Conservation (phyloP, 495 filamentous ascomycete genomes). For the Hyaloscypha finlandica region DNA sequence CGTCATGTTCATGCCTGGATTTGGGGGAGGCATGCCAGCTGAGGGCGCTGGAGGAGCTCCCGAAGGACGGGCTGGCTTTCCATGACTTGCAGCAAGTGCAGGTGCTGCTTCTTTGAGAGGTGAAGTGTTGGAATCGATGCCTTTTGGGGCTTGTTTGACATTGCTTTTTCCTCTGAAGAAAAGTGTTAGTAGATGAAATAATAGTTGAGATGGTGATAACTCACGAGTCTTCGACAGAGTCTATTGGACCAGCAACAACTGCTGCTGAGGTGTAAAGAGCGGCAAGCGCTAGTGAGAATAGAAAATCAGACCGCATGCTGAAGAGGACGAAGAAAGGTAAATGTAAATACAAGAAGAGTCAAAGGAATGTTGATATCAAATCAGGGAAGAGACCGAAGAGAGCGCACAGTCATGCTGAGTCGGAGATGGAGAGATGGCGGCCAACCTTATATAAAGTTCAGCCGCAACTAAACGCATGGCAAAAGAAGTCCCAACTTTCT, state of each 20-base stretch:
- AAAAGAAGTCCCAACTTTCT: background rate
- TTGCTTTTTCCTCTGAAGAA: background rate
- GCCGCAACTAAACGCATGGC: background rate
- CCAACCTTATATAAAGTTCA: background rate
- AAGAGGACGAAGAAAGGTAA: background rate
- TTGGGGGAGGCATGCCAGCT: background rate
- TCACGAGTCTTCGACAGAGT: background rate
- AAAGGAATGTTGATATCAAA: constrained; percentile 27
- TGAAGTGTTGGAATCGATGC: no score
- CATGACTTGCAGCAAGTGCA: no score
- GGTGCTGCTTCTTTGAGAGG: no score
- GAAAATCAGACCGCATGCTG: constrained; percentile 28
- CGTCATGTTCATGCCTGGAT: background rate
- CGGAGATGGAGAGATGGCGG: background rate
- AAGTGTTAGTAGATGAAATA: background rate
- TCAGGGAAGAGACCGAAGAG: constrained; percentile 18
- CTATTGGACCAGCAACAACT: constrained; percentile 22
- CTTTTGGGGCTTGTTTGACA: no score
- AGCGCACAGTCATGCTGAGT: constrained; percentile 6
- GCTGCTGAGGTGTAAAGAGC: constrained; percentile 23
- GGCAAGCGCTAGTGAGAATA: constrained; percentile 23
- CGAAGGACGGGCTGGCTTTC: no score
- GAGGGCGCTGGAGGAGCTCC: no score
- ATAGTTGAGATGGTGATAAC: background rate
- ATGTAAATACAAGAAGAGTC: constrained; percentile 8